Evolutionary conservation across 2,329 filamentous ascomycete genomes (phyloP), one percentile per base, ranked within the genome.

Genomic region (Didymella sp.): DNA sequence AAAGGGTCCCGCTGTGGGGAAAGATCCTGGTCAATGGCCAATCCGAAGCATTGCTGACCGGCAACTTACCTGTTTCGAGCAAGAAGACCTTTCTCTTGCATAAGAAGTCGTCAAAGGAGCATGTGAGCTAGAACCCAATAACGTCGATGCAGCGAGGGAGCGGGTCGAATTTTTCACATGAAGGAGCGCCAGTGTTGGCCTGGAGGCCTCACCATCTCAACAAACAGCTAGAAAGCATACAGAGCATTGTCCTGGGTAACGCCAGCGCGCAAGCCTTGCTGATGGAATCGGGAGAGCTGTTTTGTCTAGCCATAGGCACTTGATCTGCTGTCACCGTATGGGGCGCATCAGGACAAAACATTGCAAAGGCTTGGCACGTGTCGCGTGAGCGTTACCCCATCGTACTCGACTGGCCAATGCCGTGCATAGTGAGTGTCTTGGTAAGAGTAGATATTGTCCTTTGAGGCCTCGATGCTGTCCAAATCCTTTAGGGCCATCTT

Each of bases 121-220:
- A 68, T 58, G 56, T 64, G 52, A 58, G 51, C 57, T 51, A 56
- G 49, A 30, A 57, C 43, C 58, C 56, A 62, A 63, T 60, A 55
- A 59, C 44, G n/a, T 21, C 47, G 47, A 45, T 58, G 48, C 42
- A 50, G 51, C 61, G 45, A 55, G 46, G 48, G 43, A 53, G 41
- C 60, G 54, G 46, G 49, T 42, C 53, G 46, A 46, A 44, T 21
- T 44, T 58, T 69, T 69, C 66, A 69, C 58, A 59, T 69, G 65
- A 63, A 68, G 31, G 43, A 47, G 43, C 38, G 48, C 47, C 51
- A 48, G 38, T 54, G 35, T 49, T 44, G 24, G 41, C 22, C 30
- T 33, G 31, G 49, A 51, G n/a, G 54, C 43, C 48, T 44, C 22
- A 44, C 31, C 31, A 24, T 28, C 25, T 46, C 41, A 46, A 45